These are phyloP conservation scores for Cystofilobasidium capitatum DNA, from an alignment of 768 basidiomycete genomes.

Conservation along the genomic window DNA sequence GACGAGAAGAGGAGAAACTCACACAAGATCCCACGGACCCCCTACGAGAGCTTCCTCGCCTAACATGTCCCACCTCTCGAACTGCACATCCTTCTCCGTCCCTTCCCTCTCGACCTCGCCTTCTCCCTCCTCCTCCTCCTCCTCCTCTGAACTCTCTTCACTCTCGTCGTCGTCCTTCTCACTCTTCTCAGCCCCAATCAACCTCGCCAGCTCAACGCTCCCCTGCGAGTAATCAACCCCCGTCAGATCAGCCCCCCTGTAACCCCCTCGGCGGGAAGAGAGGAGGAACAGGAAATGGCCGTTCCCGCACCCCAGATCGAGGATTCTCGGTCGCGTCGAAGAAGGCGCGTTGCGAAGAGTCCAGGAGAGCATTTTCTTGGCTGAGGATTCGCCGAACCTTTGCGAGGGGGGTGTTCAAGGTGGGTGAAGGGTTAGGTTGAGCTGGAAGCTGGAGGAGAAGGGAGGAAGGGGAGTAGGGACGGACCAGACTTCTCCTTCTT, in stretches of 20 bases:
- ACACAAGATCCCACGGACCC: conserved; percentile 39
- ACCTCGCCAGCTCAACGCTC: conserved; percentile 36
- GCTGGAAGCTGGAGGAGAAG: not conserved
- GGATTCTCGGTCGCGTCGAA: conserved; percentile 31
- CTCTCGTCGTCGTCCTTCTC: conserved; percentile 31
- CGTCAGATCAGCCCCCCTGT: conserved; percentile 32
- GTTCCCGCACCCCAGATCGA: conserved; percentile 42
- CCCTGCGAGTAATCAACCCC: conserved; percentile 42
- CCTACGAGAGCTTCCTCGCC: conserved; percentile 28
- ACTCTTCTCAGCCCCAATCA: conserved; percentile 32
- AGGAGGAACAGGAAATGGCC: conserved; percentile 39
- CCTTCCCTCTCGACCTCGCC: conserved; percentile 3
- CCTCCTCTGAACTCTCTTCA: conserved; percentile 29
- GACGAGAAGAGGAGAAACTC: not conserved
- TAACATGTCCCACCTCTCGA: conserved; percentile 36
- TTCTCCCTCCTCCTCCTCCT: conserved; percentile 30
- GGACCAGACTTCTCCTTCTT: conserved; percentile 45
- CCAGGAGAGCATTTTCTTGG: conserved; percentile 44
- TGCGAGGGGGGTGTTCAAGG: too few species aligned
- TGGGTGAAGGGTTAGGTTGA: too few species aligned
- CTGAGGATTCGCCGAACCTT: conserved; percentile 43
- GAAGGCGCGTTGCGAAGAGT: conserved; percentile 37
- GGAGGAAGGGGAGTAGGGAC: conserved; percentile 13
- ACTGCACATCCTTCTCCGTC: conserved; percentile 18
- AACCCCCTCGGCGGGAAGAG: conserved; percentile 29